These are phyloP conservation scores for Annona squamosa DNA, from an alignment of 164 flowering plant species.

Conservation along the genomic window DNA sequence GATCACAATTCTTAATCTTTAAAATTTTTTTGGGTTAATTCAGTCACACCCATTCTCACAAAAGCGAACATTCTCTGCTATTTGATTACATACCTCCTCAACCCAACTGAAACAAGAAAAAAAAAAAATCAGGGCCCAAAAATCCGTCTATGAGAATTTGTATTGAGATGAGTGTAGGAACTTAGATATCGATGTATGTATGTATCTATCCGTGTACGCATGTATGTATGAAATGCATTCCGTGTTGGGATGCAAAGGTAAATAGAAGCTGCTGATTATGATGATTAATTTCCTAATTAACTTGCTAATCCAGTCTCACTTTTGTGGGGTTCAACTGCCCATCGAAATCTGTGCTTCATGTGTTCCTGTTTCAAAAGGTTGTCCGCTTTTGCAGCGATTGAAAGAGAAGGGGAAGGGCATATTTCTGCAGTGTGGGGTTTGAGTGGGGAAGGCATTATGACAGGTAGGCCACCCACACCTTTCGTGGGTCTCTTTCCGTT, in stretches of 20 bases:
- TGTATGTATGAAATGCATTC: not conserved
- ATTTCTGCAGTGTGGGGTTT: not conserved
- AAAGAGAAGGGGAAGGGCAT: not conserved
- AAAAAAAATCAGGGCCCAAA: not conserved
- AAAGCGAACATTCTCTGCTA: not conserved
- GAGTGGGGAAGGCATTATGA: not conserved
- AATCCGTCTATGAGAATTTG: slow-evolving; percentile 23
- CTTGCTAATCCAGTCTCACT: not conserved
- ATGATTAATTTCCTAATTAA: not conserved
- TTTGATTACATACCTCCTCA: not conserved
- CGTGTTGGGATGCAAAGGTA: not conserved
- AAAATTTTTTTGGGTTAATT: not conserved
- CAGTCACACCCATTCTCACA: not conserved
- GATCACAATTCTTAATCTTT: slow-evolving; percentile 13
- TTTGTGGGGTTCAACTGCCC: not conserved
- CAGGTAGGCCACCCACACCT: not conserved
- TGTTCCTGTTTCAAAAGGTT: not conserved
- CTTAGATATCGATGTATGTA: slow-evolving; percentile 14
- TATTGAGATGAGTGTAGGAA: slow-evolving; percentile 19
- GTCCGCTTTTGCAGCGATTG: not conserved
- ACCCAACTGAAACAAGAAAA: not conserved
- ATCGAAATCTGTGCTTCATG: not conserved
- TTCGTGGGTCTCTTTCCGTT: not conserved
- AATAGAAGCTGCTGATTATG: not conserved
- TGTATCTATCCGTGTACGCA: slow-evolving; percentile 23